Evolutionary conservation across 768 basidiomycete species (phyloP), one percentile per base, ranked within the genome.

Genomic region (Leccinum truebloodii): DNA sequence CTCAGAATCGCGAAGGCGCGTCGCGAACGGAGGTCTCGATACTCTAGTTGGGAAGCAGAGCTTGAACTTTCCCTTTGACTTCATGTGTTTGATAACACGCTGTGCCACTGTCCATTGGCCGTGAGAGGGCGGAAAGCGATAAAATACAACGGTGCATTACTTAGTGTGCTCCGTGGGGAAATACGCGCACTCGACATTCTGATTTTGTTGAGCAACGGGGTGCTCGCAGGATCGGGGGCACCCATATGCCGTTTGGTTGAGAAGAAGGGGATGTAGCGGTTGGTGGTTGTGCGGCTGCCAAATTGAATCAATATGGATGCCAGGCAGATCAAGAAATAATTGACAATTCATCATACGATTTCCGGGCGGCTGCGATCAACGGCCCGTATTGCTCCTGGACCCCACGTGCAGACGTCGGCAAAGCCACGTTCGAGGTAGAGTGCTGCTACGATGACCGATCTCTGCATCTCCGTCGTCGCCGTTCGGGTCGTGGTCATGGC

Each of bases 401-500:
- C 78, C 65, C 80, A 82, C 3, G 66, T 48, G 49, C 69, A 72
- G 37, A 81, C 75, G 37, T 70, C 72, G 39, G 71, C 64, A 34
- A 75, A 71, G 4, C 81, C 79, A 41, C 67, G 60, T 58, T 82
- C 78, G 54, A 73, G 58, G 64, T 78, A 77, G 59, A 77, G 78
- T 6, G 75, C 76, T n/a, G 76, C 81, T 1, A 82, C 75, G 22
- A 81, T 75, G 13, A 78, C 76, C 64, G 60, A 61, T 64, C 26
- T 67, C 70, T 13, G 56, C 67, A n/a, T 67, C 60, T 22, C 28
- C 57, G 24, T 59, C 61, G 0, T 44, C 49, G 0, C 9, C 48
- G 50, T 49, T 26, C 20, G 18, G 60, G 8, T 44, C 63, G 26
- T 32, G 59, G 13, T 55, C 62, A 6, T 32, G 57, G 26, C 26